phyloP scores from a whole-genome alignment of 805 yeast genomes.

The Trichomonascus vanleenenianus region DNA sequence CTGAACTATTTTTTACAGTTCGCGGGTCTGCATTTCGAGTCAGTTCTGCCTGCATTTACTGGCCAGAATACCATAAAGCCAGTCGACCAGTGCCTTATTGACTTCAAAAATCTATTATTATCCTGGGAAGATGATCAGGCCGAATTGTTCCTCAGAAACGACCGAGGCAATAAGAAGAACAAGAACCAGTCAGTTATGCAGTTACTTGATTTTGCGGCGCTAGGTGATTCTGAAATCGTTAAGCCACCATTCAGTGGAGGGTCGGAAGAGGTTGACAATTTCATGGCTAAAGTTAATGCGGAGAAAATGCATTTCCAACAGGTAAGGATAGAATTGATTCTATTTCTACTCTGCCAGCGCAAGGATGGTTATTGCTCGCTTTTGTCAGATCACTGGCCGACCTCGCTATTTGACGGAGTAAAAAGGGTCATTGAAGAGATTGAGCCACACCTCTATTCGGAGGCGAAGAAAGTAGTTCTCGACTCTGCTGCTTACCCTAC shows the following conservation, averaged over 20 bases:
- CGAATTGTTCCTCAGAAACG: constrained; percentile 18
- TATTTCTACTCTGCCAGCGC: constrained; percentile 13
- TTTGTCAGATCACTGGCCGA: constrained; percentile 35
- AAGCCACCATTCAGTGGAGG: constrained; percentile 9
- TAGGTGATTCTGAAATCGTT: constrained; percentile 15
- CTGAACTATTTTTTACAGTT: constrained; percentile 14
- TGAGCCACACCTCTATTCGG: constrained; percentile 16
- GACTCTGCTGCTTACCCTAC: background rate
- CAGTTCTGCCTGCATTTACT: constrained; percentile 15
- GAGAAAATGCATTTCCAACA: constrained; percentile 32
- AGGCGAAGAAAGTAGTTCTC: constrained; percentile 5
- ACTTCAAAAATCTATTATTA: constrained; percentile 29
- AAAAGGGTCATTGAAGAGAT: constrained; percentile 24
- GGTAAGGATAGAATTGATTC: constrained; percentile 29
- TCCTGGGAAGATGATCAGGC: constrained; percentile 31
- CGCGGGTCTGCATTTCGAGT: constrained; percentile 10
- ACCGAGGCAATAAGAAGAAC: constrained; percentile 3
- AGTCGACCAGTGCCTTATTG: constrained; percentile 20
- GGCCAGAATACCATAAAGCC: constrained; percentile 8
- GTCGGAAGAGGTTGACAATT: constrained; percentile 17
- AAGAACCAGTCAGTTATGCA: constrained; percentile 16
- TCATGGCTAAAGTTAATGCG: constrained; percentile 25
- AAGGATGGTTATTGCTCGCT: constrained; percentile 26
- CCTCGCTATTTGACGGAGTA: constrained; percentile 29
- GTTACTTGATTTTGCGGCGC: constrained; percentile 24